phyloP scores from a whole-genome alignment of 805 yeast genomes.

The Yamadazyma olivae region DNA sequence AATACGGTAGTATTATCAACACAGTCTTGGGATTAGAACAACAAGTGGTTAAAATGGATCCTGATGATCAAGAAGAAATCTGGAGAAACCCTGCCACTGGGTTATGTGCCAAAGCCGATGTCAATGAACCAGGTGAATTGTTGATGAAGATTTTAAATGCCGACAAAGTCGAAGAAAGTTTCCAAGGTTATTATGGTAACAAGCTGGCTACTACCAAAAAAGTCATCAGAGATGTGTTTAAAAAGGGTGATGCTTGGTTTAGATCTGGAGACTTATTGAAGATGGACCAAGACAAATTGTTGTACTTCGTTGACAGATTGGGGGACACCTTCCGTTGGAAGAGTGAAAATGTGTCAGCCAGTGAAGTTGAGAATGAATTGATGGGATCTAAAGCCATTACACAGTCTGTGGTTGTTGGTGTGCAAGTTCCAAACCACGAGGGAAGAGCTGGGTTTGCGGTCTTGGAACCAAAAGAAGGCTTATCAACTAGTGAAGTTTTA shows the following conservation, averaged over 20 bases:
- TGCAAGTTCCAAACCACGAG: conserved; percentile 79
- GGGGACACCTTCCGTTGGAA: conserved; percentile 98
- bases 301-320: conserved; percentile 85
- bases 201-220: conserved; percentile 76
- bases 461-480: conserved; percentile 48
- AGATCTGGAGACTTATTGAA: conserved; percentile 82
- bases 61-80: conserved; percentile 69
- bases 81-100: conserved; percentile 69
- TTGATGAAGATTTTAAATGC: conserved; percentile 70
- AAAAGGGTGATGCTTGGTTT: conserved; percentile 87
- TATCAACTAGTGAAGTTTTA: conserved; percentile 24
- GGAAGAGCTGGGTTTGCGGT: conserved; percentile 94
- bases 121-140: conserved; percentile 82
- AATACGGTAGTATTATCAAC: conserved; percentile 63
- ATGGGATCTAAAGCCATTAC: conserved; percentile 46
- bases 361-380: conserved; percentile 84
- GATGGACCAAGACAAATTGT: conserved; percentile 62
- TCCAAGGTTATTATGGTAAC: conserved; percentile 88
- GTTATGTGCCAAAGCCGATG: conserved; percentile 49
- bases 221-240: conserved; percentile 68
- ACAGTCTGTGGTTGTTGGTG: conserved; percentile 85
- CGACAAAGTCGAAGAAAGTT: conserved; percentile 64
- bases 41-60: conserved; percentile 69
- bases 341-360: conserved; percentile 90
- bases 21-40: conserved; percentile 51